phyloP scores from a whole-genome alignment of 75 land plant species.

The Chamaecyparis obtusa region DNA sequence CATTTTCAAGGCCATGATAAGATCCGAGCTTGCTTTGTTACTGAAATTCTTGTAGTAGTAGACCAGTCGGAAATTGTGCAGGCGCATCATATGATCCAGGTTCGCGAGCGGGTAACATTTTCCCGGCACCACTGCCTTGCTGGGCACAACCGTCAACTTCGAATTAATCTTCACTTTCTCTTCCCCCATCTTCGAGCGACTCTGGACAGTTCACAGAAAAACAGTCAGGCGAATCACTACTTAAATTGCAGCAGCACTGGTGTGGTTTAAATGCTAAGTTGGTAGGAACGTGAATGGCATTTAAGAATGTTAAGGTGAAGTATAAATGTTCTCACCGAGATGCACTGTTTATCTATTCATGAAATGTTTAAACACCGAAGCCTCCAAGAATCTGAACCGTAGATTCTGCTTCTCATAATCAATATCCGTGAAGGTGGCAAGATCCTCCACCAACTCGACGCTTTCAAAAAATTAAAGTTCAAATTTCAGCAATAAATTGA shows the following conservation, averaged over 20 bases:
- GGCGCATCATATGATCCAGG: constrained; percentile 53
- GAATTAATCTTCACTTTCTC: constrained; percentile 19
- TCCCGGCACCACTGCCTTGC: constrained; percentile 39
- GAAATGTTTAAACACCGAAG: no score
- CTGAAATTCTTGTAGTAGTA: constrained; percentile 33
- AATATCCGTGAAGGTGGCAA: no score
- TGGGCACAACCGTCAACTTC: constrained; percentile 49
- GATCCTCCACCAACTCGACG: no score
- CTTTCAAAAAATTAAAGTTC: no score
- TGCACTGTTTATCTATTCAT: no score
- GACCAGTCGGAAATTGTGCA: constrained; percentile 35
- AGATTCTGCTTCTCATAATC: no score
- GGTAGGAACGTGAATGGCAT: not conserved
- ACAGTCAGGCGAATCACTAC: no score
- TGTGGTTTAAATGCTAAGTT: not conserved
- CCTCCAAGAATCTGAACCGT: no score
- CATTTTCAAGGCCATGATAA: constrained; percentile 23
- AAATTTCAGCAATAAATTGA: no score
- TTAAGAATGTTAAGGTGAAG: not conserved
- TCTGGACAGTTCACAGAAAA: not conserved
- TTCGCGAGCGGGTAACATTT: constrained; percentile 33
- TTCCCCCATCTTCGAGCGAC: not conserved
- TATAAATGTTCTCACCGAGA: not conserved
- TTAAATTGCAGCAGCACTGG: not conserved
- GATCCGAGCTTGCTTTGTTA: not conserved